Evolutionary conservation across 2,329 filamentous ascomycete genomes (phyloP).

Genomic region (Cryphonectria parasitica): DNA sequence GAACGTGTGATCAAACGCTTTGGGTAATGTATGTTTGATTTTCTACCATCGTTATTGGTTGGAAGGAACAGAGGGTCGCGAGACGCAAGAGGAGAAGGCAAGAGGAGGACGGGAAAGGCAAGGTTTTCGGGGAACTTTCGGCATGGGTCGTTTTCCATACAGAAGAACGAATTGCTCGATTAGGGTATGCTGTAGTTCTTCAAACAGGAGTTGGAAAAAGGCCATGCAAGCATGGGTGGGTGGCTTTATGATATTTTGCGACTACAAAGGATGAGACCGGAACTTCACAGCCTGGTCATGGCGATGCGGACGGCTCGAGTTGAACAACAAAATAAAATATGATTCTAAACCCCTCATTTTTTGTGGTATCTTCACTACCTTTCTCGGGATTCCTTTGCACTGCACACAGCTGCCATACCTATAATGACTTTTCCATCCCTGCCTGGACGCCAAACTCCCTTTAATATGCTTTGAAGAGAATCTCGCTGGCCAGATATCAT

Average conservation of each 20-base stretch:
- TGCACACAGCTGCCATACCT: background rate
- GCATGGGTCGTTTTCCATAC: background rate
- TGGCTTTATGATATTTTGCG: conserved; percentile 20
- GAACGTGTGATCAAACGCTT: conserved; percentile 16
- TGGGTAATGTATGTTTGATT: conserved; percentile 17
- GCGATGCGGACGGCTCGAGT: conserved; percentile 12
- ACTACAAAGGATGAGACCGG: conserved; percentile 17
- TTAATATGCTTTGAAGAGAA: background rate
- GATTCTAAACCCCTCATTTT: conserved; percentile 1
- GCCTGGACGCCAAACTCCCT: conserved; percentile 26
- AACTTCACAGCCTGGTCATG: conserved; percentile 11
- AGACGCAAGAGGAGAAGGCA: background rate
- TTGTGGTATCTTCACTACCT: background rate
- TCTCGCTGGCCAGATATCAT: background rate
- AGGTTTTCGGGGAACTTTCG: background rate
- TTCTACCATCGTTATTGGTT: conserved; percentile 5
- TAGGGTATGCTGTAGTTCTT: conserved; percentile 14
- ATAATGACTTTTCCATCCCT: background rate
- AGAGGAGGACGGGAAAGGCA: background rate
- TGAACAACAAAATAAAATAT: conserved; percentile 17
- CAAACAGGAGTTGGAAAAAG: conserved; percentile 25
- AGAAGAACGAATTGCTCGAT: conserved; percentile 17
- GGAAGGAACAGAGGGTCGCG: background rate
- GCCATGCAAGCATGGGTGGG: background rate
- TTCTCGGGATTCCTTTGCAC: too few relatives aligned